These are phyloP conservation scores for Nicotiana paniculata DNA, from an alignment of 257 asterid species.

Conservation along the genomic window DNA sequence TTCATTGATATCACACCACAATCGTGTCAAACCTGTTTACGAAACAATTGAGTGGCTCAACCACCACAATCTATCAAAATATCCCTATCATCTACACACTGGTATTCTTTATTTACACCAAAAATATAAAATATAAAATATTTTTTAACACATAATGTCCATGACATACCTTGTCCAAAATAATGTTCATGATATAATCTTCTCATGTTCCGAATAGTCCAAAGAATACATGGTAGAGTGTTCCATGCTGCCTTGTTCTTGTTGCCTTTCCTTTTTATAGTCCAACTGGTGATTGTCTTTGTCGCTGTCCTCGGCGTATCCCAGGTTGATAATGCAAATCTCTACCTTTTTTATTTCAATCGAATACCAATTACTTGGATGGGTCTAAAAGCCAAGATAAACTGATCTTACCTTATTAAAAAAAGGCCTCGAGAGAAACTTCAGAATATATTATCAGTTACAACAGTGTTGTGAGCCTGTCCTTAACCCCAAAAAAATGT, in stretches of 20 bases:
- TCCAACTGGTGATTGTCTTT: background rate
- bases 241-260: background rate
- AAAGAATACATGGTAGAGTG: background rate
- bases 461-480: background rate
- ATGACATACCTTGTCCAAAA: background rate
- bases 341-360: background rate
- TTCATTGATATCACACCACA: background rate
- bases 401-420: background rate
- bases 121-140: background rate
- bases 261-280: background rate
- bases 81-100: background rate
- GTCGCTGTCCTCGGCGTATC: background rate
- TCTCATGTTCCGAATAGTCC: background rate
- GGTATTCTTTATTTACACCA: background rate
- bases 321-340: background rate
- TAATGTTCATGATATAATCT: background rate
- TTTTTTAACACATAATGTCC: background rate
- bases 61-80: background rate
- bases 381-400: constrained; percentile 1
- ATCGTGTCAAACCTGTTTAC: background rate
- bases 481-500: too few relatives aligned
- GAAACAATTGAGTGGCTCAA: background rate
- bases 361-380: constrained; percentile 6
- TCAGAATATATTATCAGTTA: background rate
- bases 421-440: background rate